Evolutionary conservation across 352 stramenopile species (phyloP), one percentile per base, ranked within the genome.

Genomic region (Pythium plurisporium): DNA sequence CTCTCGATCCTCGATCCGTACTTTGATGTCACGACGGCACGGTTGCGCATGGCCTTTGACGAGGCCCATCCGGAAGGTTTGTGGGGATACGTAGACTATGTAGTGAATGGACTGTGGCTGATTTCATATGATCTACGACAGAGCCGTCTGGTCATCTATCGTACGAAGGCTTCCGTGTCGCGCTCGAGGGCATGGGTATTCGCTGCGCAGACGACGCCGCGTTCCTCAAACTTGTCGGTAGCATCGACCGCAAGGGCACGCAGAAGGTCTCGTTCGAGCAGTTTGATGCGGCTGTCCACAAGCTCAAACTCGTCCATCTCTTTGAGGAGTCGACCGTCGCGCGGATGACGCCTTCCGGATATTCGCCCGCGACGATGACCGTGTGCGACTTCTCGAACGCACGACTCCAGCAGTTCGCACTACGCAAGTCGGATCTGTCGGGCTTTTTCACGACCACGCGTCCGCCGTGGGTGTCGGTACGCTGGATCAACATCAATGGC

Each of bases 401-500:
- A 5, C 71, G 76, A 10, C 54, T 91, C 44, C 72, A 92, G 65
- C 83, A 85, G 58, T 90, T 91, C 50, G 55, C 62, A 19, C 55
- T 94, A 15, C 64, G 70, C 34, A 66, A 72, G 19, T 54, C 60
- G 6, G 76, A 86, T 8, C 49, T 89, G 27, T 79, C 79, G 5
- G 69, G 70, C 27, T 94, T 90, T 53, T 94, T 93, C 60, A 94
- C 84, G 45, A 64, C 72, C 19, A 74, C 83, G 52, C 74, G 82
- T 5, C 81, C 84, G 26, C 54, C 75, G 14, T 94, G 85, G 85
- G 84, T 90, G n/a, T 86, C 78, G 5, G 79, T 91, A 38, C 86
- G 86, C 12, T 95, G 84, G 84, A 94, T 94, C 56, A 93, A 95
- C 66, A 64, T 95, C 47, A 76, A 89, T 58, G 76, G 82, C 37